Conservation (phyloP, 106 monocot genomes). For the Gastrodia elata region DNA sequence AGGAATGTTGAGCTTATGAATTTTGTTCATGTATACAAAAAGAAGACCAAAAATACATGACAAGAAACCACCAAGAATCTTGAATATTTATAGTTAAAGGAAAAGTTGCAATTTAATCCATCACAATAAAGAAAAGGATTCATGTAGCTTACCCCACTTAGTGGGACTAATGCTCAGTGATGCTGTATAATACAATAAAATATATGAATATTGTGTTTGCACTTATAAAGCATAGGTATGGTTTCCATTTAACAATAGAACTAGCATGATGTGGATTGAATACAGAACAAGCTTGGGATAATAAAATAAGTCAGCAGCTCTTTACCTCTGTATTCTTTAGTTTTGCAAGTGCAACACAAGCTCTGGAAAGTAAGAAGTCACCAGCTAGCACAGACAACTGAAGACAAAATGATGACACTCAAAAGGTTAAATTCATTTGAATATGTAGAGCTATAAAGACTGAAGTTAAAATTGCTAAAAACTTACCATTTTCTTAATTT, state of each 20-base stretch:
- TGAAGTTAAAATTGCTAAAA: neutral
- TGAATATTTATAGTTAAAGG: too few relatives aligned
- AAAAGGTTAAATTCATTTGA: neutral
- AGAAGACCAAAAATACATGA: too few relatives aligned
- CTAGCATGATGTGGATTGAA: neutral
- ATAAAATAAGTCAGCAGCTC: neutral
- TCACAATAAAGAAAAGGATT: neutral
- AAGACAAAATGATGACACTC: constrained; percentile 6
- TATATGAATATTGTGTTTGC: neutral
- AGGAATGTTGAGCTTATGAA: too few relatives aligned
- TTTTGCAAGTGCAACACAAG: constrained; percentile 82
- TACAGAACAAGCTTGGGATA: neutral
- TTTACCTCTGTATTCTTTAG: constrained; percentile 82
- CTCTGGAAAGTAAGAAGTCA: constrained; percentile 86
- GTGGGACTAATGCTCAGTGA: too few relatives aligned
- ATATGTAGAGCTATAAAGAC: neutral
- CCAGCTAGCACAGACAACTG: constrained; percentile 94
- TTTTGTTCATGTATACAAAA: too few relatives aligned
- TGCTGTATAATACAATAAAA: neutral
- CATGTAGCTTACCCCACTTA: too few relatives aligned
- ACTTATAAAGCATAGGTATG: neutral
- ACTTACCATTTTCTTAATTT: neutral
- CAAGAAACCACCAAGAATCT: too few relatives aligned
- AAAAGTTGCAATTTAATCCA: too few relatives aligned
- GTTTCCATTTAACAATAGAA: neutral